These are phyloP conservation scores for Paratinospora sagittata DNA, from an alignment of 164 flowering plant species.

Conservation along the genomic window DNA sequence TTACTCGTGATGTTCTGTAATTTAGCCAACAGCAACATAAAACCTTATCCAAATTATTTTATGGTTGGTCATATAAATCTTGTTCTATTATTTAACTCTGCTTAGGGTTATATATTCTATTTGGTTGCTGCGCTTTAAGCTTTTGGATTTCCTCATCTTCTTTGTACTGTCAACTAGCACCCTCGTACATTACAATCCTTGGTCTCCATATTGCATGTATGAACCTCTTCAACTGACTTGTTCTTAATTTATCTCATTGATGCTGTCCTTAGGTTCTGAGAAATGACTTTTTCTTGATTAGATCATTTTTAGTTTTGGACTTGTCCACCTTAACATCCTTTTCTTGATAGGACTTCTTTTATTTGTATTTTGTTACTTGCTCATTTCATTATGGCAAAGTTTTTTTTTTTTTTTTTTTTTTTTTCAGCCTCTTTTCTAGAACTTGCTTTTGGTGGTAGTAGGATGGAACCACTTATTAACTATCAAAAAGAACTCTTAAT, in stretches of 20 bases:
- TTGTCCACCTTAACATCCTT: neutral
- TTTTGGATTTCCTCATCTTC: neutral
- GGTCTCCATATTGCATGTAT: no score
- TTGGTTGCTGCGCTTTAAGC: neutral
- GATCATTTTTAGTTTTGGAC: no score
- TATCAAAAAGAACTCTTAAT: no score
- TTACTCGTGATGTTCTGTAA: neutral
- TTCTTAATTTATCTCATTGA: no score
- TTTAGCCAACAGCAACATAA: neutral
- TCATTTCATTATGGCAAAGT: no score
- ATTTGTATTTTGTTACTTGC: neutral
- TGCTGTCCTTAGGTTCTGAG: neutral
- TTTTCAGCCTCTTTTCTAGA: no score
- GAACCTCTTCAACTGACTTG: neutral
- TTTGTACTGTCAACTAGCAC: neutral
- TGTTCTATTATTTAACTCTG: neutral
- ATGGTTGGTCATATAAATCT: no score
- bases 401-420: no score
- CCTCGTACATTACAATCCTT: no score
- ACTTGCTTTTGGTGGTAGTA: no score
- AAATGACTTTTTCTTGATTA: neutral
- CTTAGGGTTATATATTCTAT: neutral
- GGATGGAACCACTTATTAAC: no score
- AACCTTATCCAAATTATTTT: neutral
- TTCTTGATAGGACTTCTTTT: neutral